These are phyloP conservation scores for Plasmodium inui DNA, from an alignment of 169 alveolate species.

Conservation along the genomic window DNA sequence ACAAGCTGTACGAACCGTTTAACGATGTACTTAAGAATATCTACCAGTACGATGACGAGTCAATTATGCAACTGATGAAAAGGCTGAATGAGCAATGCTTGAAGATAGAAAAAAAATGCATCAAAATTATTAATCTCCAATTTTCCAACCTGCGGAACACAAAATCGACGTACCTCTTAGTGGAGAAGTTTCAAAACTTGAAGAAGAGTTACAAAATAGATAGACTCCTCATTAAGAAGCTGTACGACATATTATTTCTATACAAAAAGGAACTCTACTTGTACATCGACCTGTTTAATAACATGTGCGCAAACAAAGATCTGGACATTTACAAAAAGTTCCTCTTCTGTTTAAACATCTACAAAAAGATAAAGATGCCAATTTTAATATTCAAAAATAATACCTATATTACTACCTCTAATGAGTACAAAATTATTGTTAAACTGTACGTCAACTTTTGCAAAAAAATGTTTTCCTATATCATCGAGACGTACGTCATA, in stretches of 20 bases:
- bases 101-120: constrained; percentile 69
- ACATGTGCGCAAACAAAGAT: constrained; percentile 37
- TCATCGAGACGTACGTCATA: constrained; percentile 34
- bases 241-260: constrained; percentile 51
- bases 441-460: constrained; percentile 65
- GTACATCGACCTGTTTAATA: constrained; percentile 49
- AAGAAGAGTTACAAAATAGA: constrained; percentile 63
- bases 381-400: constrained; percentile 63
- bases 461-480: constrained; percentile 68
- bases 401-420: constrained; percentile 65
- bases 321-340: constrained; percentile 45
- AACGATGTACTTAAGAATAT: constrained; percentile 64
- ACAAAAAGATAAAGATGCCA: constrained; percentile 69
- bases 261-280: constrained; percentile 54
- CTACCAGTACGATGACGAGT: constrained; percentile 67
- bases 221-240: constrained; percentile 65
- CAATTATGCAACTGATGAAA: constrained; percentile 68
- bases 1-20: constrained; percentile 64
- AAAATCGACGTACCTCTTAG: constrained; percentile 38
- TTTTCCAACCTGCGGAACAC: constrained; percentile 71
- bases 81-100: constrained; percentile 62
- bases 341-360: constrained; percentile 43
- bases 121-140: constrained; percentile 56
- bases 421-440: constrained; percentile 69
- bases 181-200: constrained; percentile 63